These are phyloP conservation scores for Quercus phellos DNA, from an alignment of 331 rosid species.

Conservation along the genomic window DNA sequence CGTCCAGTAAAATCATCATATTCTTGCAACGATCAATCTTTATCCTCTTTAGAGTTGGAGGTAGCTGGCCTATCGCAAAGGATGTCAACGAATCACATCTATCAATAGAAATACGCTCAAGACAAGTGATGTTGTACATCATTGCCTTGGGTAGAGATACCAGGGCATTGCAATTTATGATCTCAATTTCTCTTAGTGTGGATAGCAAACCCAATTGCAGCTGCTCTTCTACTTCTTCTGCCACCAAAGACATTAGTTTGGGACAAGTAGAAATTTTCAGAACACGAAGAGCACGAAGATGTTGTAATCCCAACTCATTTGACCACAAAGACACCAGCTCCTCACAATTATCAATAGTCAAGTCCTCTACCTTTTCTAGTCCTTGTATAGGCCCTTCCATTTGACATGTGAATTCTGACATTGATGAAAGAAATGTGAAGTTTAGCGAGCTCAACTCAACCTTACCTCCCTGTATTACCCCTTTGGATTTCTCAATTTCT, in stretches of 20 bases:
- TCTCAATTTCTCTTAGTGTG: neutral
- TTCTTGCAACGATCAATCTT: no score
- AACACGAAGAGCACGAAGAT: neutral
- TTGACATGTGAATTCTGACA: neutral
- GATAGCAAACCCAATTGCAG: neutral
- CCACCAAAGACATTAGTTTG: neutral
- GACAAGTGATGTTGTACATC: constrained; percentile 7
- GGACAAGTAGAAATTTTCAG: neutral
- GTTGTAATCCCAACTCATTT: neutral
- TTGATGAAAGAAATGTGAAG: neutral
- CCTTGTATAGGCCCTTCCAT: neutral
- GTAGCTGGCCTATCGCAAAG: constrained; percentile 9
- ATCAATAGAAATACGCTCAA: neutral
- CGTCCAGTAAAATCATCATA: neutral
- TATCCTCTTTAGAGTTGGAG: neutral
- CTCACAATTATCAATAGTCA: constrained; percentile 4
- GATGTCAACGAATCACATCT: neutral
- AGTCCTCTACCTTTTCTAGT: neutral
- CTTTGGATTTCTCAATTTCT: constrained; percentile 8
- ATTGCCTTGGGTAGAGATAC: constrained; percentile 10
- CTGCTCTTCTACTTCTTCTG: neutral
- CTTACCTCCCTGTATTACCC: neutral
- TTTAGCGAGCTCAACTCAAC: constrained; percentile 10
- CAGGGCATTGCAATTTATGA: neutral
- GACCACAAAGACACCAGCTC: neutral